Evolutionary conservation across 140 eudicot genomes (phyloP).

Genomic region (Stevia rebaudiana): DNA sequence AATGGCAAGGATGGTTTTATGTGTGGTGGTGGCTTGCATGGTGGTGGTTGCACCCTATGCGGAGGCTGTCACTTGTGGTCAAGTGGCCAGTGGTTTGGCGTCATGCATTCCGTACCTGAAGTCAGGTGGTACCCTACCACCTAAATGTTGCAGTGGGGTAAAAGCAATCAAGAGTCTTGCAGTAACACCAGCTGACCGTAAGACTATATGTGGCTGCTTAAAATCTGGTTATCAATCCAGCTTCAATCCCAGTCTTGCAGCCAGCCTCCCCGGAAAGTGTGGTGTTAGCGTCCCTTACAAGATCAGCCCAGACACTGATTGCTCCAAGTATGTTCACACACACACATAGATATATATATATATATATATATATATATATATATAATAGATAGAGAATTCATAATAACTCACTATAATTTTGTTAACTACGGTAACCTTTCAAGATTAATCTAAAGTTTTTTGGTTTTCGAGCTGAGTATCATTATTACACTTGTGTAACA

Average conservation of each 20-base stretch:
- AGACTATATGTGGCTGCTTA: not conserved
- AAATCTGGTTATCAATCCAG: not conserved
- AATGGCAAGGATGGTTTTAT: constrained; percentile 8
- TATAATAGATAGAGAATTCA: no score
- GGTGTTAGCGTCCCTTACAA: not conserved
- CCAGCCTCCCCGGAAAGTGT: not conserved
- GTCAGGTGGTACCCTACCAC: not conserved
- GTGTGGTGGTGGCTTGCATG: constrained; percentile 1
- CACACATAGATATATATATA: no score
- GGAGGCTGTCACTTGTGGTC: not conserved
- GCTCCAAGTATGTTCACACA: constrained; percentile 1
- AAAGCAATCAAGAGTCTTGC: not conserved
- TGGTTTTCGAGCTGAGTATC: no score
- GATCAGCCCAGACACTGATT: not conserved
- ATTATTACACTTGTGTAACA: no score
- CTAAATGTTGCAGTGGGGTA: not conserved
- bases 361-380: no score
- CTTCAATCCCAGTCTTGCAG: not conserved
- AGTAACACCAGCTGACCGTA: not conserved
- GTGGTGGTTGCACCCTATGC: not conserved
- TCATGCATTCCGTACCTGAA: not conserved
- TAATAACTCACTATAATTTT: no score
- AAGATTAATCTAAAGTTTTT: no score
- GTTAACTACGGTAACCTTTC: no score
- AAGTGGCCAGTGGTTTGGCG: not conserved